phyloP scores from a whole-genome alignment of 257 asterid species.

The Penstemon davidsonii region DNA sequence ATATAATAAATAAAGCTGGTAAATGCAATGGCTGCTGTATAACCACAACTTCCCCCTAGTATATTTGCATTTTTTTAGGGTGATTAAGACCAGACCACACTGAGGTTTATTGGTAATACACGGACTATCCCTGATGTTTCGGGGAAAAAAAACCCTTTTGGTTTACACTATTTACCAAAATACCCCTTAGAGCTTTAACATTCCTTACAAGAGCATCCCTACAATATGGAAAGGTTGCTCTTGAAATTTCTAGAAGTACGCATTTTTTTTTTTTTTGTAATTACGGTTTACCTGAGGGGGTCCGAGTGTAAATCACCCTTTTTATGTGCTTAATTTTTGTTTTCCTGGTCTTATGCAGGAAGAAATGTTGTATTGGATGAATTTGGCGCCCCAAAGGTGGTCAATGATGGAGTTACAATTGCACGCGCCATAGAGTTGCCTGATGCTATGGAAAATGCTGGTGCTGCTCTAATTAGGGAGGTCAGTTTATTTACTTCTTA shows the following conservation, averaged over 20 bases:
- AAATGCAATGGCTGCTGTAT: background rate
- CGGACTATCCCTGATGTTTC: too few species aligned
- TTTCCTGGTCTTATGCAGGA: conserved; percentile 43
- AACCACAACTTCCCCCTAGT: background rate
- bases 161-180: too few species aligned
- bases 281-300: too few species aligned
- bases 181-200: too few species aligned
- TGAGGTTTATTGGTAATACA: too few species aligned
- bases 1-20: background rate
- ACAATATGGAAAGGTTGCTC: too few species aligned
- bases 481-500: conserved; percentile 34
- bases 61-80: background rate
- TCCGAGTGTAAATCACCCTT: too few species aligned
- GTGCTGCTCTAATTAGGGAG: conserved; percentile 97
- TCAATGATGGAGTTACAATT: conserved; percentile 87
- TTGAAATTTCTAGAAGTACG: too few species aligned
- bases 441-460: conserved; percentile 96
- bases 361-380: conserved; percentile 95
- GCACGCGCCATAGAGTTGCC: conserved; percentile 92
- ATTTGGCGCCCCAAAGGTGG: conserved; percentile 86
- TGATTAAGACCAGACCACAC: too few species aligned
- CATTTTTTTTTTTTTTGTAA: too few species aligned
- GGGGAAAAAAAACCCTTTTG: too few species aligned
- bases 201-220: too few species aligned
- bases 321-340: background rate